These are phyloP conservation scores for Solidago caesia DNA, from an alignment of 129 eudicot genomes.

Conservation along the genomic window DNA sequence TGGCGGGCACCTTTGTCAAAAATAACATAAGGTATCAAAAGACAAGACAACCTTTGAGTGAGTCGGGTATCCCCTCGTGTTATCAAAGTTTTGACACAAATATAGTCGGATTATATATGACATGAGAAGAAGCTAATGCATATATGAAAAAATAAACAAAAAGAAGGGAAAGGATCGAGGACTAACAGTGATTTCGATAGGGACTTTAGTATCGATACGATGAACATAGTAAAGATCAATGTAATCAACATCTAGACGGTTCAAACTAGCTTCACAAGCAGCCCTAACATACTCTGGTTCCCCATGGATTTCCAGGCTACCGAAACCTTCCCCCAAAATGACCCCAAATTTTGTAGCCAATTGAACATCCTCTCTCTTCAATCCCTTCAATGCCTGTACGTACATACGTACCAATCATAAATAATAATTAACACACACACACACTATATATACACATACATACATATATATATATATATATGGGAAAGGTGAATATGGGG, in stretches of 20 bases:
- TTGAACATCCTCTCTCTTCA: slow-evolving; percentile 59
- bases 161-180: not conserved
- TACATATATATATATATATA: too few species aligned
- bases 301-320: slow-evolving; percentile 29
- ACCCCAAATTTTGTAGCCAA: slow-evolving; percentile 74
- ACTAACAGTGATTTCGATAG: slow-evolving; percentile 56
- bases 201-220: slow-evolving; percentile 46
- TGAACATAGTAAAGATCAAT: slow-evolving; percentile 61
- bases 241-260: slow-evolving; percentile 58
- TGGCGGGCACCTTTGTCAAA: too few species aligned
- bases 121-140: too few species aligned
- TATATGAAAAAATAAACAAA: not conserved
- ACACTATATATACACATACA: not conserved
- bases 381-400: slow-evolving; percentile 58
- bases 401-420: not conserved
- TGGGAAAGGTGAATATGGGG: too few species aligned
- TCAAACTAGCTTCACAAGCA: slow-evolving; percentile 60
- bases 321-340: not conserved
- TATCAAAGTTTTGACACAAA: too few species aligned
- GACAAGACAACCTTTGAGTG: too few species aligned
- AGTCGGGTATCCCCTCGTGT: too few species aligned
- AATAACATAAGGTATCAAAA: too few species aligned
- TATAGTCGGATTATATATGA: too few species aligned
- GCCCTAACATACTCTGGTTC: slow-evolving; percentile 56
- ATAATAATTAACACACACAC: not conserved